Evolutionary conservation across 768 basidiomycete species (phyloP), one percentile per base, ranked within the genome.

Genomic region (Macrolepiota albuminosa): DNA sequence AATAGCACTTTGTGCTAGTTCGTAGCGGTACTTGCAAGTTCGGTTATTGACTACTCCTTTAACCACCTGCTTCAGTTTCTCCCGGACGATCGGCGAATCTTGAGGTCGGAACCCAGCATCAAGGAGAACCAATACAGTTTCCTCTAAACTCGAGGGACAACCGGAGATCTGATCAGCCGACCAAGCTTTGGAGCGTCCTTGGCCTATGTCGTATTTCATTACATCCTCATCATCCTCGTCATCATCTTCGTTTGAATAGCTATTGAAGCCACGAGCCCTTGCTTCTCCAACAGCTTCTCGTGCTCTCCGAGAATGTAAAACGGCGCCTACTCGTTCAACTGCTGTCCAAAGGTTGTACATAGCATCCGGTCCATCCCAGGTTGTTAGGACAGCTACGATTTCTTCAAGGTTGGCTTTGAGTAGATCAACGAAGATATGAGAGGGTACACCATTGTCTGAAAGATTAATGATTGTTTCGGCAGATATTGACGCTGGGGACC

Each of bases 151-250:
- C 1, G 86, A 86, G 0, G 88, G 88, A 45, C 77, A 78, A 3
- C 82, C 87, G 52, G 85, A 85, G 34, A 83, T 72, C 26, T 83
- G 77, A 60, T 89, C 87, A n/a, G 73, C 75, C 85, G 85, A 88
- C 86, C 87, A 88, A 1, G 87, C 84, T 21, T 74, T 72, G n/a
- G 86, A 87, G 2, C 71, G 70, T 45, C 79, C 75, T 2, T 67
- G 66, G 9, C 67, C 63, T 7, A 63, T 63, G 8, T 73, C 71
- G 14, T 64, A 46, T 16, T 71, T 63, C 18, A 70, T 63, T 13
- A 64, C 69, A 43, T 77, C 77, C 58, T 76, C 76, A 39, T 81
- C 77, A 7, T 75, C 72, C 0, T 67, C 33, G 6, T 73, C 74
- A 9, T 71, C 73, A 18, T 73, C 80, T 3, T 75, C 74, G 24